Conservation (phyloP, 192 early-diverging fungal species). For the Radiomyces spectabilis region DNA sequence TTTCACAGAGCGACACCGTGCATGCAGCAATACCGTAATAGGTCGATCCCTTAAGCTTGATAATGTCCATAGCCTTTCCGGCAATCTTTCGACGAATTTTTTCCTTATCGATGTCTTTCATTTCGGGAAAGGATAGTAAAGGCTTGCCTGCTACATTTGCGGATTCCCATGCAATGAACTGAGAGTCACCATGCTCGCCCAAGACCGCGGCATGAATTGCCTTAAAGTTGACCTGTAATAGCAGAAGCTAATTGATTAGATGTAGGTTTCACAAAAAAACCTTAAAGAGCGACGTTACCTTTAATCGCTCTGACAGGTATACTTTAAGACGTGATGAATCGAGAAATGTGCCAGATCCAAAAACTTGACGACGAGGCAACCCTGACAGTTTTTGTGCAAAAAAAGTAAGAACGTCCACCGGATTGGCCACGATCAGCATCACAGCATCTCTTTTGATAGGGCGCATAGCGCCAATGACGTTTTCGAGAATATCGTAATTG, state of each 20-base stretch:
- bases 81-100: constrained; percentile 50
- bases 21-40: constrained; percentile 85
- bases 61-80: constrained; percentile 76
- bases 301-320: constrained; percentile 42
- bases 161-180: constrained; percentile 76
- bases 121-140: constrained; percentile 53
- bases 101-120: constrained; percentile 49
- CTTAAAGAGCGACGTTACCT: no score
- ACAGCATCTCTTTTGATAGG: constrained; percentile 67
- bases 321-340: constrained; percentile 68
- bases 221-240: constrained; percentile 50
- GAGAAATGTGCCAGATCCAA: constrained; percentile 79
- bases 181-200: constrained; percentile 87
- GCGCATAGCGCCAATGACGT: constrained; percentile 62
- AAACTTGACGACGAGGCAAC: constrained; percentile 65
- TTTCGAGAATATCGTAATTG: constrained; percentile 71
- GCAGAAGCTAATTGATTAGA: no score
- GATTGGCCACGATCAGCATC: constrained; percentile 78
- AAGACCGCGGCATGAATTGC: constrained; percentile 76
- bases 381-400: constrained; percentile 82
- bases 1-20: constrained; percentile 56
- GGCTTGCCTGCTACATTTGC: constrained; percentile 65
- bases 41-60: constrained; percentile 78
- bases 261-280: no score
- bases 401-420: constrained; percentile 74